These are phyloP conservation scores for Epichloe gansuensis DNA, from an alignment of 2,329 filamentous ascomycete genomes.

Conservation along the genomic window DNA sequence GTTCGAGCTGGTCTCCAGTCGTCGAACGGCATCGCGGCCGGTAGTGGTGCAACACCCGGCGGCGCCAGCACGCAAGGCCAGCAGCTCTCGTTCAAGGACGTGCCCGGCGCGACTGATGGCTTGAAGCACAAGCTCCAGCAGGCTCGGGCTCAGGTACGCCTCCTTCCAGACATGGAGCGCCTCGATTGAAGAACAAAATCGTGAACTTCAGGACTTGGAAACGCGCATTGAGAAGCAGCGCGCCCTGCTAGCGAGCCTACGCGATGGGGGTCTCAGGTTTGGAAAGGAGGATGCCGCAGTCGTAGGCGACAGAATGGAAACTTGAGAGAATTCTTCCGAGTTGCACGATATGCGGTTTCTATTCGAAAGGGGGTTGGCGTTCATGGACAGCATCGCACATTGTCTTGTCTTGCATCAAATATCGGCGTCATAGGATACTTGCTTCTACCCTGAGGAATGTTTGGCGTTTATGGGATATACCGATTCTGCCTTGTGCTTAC, in stretches of 20 bases:
- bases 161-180: slow-evolving; percentile 58
- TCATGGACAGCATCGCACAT: not conserved
- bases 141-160: slow-evolving; percentile 53
- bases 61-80: slow-evolving; percentile 22
- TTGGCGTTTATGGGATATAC: not conserved
- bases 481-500: not conserved
- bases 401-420: not conserved
- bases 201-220: slow-evolving; percentile 57
- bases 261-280: slow-evolving; percentile 30
- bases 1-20: slow-evolving; percentile 44
- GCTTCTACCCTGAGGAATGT: not conserved
- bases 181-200: slow-evolving; percentile 54
- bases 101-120: slow-evolving; percentile 64
- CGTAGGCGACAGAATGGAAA: slow-evolving; percentile 29
- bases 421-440: not conserved
- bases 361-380: not conserved
- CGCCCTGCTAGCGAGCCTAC: slow-evolving; percentile 41
- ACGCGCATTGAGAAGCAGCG: slow-evolving; percentile 50
- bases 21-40: slow-evolving; percentile 26
- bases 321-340: slow-evolving; percentile 12
- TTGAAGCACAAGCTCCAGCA: slow-evolving; percentile 77
- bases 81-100: slow-evolving; percentile 52
- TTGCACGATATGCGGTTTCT: not conserved
- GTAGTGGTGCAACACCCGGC: slow-evolving; percentile 25
- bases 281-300: slow-evolving; percentile 16